Evolutionary conservation across 208 protist species (phyloP).

Genomic region (Angomonas deanei): DNA sequence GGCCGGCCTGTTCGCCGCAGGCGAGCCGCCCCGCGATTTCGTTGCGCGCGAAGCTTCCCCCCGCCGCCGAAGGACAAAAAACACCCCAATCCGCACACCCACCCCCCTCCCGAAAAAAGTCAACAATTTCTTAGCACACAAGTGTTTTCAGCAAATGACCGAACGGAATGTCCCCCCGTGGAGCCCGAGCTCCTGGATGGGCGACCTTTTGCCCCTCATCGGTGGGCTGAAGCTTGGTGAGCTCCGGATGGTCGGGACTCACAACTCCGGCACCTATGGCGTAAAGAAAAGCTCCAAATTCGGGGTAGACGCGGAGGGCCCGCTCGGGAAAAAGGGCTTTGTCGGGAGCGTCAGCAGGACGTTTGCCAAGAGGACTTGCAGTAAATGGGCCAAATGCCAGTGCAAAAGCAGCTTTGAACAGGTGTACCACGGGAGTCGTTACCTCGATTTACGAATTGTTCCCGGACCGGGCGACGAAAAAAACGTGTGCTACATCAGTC

Average conservation of each 20-base stretch:
- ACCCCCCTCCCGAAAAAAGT: neutral
- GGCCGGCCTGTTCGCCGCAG: neutral
- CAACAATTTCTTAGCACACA: too few relatives aligned
- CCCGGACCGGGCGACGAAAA: neutral
- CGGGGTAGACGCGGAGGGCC: neutral
- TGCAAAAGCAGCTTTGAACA: neutral
- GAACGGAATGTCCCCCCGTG: neutral
- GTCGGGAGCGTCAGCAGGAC: neutral
- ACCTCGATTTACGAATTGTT: neutral
- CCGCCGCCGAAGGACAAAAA: neutral
- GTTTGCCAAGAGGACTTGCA: neutral
- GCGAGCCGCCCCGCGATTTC: neutral
- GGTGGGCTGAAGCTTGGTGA: neutral
- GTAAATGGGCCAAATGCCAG: conserved; percentile 4
- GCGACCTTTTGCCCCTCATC: neutral
- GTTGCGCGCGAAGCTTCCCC: neutral
- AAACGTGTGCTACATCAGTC: neutral
- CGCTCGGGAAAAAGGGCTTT: neutral
- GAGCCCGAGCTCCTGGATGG: conserved; percentile 1
- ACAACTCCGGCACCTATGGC: conserved; percentile 3
- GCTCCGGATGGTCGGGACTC: neutral
- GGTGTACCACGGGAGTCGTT: neutral
- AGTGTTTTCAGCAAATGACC: neutral
- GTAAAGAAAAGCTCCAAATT: neutral
- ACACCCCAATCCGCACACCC: neutral